Conservation (phyloP, 768 basidiomycete species). For the Trametes sanguinea region DNA sequence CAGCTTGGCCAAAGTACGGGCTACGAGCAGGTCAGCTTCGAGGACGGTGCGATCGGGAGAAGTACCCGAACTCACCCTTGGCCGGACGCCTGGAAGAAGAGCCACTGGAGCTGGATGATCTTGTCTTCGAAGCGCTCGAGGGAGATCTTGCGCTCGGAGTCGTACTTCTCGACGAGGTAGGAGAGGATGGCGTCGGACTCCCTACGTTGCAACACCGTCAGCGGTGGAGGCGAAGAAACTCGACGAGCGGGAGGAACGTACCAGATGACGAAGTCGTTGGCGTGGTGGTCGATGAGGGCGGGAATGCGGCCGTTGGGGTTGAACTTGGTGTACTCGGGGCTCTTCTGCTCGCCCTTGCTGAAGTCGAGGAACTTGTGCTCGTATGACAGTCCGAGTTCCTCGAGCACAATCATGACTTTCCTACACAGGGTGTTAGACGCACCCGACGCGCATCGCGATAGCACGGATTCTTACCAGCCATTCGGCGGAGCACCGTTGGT, state of each 20-base stretch:
- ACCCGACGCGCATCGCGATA: no score
- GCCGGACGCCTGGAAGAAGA: conserved; percentile 43
- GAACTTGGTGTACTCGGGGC: conserved; percentile 27
- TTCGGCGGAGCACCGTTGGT: no score
- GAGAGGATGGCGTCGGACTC: conserved; percentile 44
- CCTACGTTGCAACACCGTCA: conserved; percentile 15
- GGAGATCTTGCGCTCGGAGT: conserved; percentile 41
- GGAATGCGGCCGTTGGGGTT: conserved; percentile 42
- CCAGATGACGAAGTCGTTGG: conserved; percentile 37
- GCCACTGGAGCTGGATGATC: conserved; percentile 40
- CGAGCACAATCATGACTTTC: conserved; percentile 31
- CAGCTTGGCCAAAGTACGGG: conserved; percentile 9
- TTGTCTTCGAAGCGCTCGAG: conserved; percentile 20
- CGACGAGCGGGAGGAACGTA: neutral
- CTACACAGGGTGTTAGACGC: conserved; percentile 5
- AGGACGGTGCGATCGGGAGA: neutral
- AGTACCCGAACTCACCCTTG: conserved; percentile 26
- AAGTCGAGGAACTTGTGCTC: conserved; percentile 31
- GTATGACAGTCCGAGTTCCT: conserved; percentile 33
- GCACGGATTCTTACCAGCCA: no score
- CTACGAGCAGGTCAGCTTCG: neutral
- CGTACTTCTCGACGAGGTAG: conserved; percentile 48
- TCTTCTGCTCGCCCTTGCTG: conserved; percentile 30
- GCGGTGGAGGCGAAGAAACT: neutral
- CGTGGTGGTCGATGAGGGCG: conserved; percentile 37